These are phyloP conservation scores for Graphilbum ipis-grandicollis DNA, from an alignment of 2,329 filamentous ascomycete species.

Conservation along the genomic window DNA sequence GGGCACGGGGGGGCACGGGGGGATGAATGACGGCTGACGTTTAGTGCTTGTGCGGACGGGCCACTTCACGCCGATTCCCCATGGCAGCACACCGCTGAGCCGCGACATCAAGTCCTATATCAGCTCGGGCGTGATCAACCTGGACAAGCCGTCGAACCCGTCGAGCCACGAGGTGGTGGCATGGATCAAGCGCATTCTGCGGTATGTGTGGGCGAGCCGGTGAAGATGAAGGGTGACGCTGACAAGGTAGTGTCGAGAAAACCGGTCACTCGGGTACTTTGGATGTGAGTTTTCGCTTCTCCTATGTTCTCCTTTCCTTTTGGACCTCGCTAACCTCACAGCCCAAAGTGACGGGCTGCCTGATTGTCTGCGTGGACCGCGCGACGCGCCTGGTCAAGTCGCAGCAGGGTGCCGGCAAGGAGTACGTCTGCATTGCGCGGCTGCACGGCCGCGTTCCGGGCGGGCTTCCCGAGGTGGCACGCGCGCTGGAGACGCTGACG, in stretches of 20 bases:
- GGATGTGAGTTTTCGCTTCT: slow-evolving; percentile 28
- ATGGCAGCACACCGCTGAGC: slow-evolving; percentile 78
- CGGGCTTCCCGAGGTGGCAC: slow-evolving; percentile 80
- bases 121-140: slow-evolving; percentile 94
- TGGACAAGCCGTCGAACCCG: slow-evolving; percentile 93
- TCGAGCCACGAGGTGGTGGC: slow-evolving; percentile 98
- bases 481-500: slow-evolving; percentile 87
- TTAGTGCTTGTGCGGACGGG: slow-evolving; percentile 80
- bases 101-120: slow-evolving; percentile 96
- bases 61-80: slow-evolving; percentile 92
- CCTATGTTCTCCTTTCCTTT: neutral
- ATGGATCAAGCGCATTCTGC: slow-evolving; percentile 95
- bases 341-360: slow-evolving; percentile 61
- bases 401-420: slow-evolving; percentile 96
- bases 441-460: slow-evolving; percentile 91
- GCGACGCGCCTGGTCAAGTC: slow-evolving; percentile 97
- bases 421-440: slow-evolving; percentile 91
- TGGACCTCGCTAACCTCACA: neutral
- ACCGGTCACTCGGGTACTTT: slow-evolving; percentile 97
- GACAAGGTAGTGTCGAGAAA: slow-evolving; percentile 58
- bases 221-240: neutral
- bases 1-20: slow-evolving; percentile 2
- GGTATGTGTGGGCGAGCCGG: slow-evolving; percentile 29
- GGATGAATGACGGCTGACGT: neutral
- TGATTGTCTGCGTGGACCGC: slow-evolving; percentile 54